Percentiles rank a stretch among this genome's conserved stretches.
phyloP scores from a whole-genome alignment of 306 rosid species.

The Inga leiocalycina region DNA sequence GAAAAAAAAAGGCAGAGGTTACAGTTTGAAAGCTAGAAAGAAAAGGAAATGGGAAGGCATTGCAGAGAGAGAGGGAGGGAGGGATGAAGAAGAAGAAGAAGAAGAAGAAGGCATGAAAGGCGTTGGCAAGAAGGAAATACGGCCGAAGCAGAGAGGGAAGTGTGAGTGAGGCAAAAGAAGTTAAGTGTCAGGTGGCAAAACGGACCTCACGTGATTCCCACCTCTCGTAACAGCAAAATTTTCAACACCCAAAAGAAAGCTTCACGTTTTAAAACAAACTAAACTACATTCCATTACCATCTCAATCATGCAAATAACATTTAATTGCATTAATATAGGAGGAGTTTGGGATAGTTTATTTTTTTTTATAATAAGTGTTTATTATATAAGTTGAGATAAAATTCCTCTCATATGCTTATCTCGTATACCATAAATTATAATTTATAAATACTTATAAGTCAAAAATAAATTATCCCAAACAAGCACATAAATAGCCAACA shows the following conservation, averaged over 20 bases:
- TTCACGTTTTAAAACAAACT: not conserved
- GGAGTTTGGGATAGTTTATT: no score
- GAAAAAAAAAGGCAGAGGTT: not conserved
- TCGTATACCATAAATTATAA: no score
- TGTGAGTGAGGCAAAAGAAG: constrained; percentile 30
- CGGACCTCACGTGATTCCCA: constrained; percentile 75
- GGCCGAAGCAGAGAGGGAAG: not conserved
- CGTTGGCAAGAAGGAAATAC: constrained; percentile 3
- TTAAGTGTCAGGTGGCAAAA: constrained; percentile 57
- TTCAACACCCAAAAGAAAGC: not conserved
- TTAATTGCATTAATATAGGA: no score
- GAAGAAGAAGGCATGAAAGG: constrained; percentile 32
- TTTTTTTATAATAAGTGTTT: no score
- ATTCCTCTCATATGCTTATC: no score
- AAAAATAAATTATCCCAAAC: no score
- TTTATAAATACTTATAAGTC: no score
- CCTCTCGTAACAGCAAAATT: constrained; percentile 40
- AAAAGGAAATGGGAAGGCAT: constrained; percentile 27
- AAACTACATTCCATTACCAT: not conserved
- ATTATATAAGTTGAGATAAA: no score
- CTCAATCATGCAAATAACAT: not conserved
- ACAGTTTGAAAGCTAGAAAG: not conserved
- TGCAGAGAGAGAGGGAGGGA: constrained; percentile 9
- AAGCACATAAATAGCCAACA: no score
- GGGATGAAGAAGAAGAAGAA: constrained; percentile 3